These are phyloP conservation scores for Cyberlindnera sargentensis DNA, from an alignment of 805 yeast species.

Conservation along the genomic window DNA sequence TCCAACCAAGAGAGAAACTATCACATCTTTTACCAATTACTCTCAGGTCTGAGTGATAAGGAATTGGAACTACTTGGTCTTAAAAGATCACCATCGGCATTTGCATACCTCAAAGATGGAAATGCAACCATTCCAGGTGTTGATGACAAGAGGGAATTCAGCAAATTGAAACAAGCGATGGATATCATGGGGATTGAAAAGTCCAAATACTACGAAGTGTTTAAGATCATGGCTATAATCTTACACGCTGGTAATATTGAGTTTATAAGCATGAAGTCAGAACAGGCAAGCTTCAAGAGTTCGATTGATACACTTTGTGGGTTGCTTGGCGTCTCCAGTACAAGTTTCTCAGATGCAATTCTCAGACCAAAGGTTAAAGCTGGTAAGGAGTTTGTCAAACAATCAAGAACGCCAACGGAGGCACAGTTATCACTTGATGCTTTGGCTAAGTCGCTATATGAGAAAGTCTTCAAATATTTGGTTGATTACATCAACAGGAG, in stretches of 20 bases:
- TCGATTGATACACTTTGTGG: conserved; percentile 46
- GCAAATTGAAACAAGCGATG: conserved; percentile 57
- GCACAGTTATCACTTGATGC: conserved; percentile 82
- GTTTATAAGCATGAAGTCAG: conserved; percentile 57
- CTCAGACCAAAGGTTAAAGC: conserved; percentile 83
- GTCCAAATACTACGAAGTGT: conserved; percentile 49
- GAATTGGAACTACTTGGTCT: conserved; percentile 44
- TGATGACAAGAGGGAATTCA: conserved; percentile 68
- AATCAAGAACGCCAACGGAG: conserved; percentile 71
- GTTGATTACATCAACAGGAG: conserved; percentile 70
- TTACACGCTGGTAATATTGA: conserved; percentile 82
- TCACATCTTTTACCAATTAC: conserved; percentile 85
- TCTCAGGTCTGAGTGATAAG: conserved; percentile 53
- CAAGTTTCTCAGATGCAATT: conserved; percentile 51
- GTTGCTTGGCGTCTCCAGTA: conserved; percentile 55
- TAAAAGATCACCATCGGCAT: conserved; percentile 30
- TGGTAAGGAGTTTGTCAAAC: conserved; percentile 79
- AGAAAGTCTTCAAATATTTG: conserved; percentile 69
- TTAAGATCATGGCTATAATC: conserved; percentile 64
- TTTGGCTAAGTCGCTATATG: conserved; percentile 79
- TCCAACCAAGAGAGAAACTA: conserved; percentile 77
- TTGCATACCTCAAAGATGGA: conserved; percentile 52
- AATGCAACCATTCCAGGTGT: conserved; percentile 59
- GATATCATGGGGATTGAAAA: conserved; percentile 62
- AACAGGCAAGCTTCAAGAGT: conserved; percentile 64